A percentile compares a stretch with the other conserved stretches of the same genome.
Evolutionary conservation across 257 asterid species (phyloP).

Genomic region (Anisodus acutangulus): DNA sequence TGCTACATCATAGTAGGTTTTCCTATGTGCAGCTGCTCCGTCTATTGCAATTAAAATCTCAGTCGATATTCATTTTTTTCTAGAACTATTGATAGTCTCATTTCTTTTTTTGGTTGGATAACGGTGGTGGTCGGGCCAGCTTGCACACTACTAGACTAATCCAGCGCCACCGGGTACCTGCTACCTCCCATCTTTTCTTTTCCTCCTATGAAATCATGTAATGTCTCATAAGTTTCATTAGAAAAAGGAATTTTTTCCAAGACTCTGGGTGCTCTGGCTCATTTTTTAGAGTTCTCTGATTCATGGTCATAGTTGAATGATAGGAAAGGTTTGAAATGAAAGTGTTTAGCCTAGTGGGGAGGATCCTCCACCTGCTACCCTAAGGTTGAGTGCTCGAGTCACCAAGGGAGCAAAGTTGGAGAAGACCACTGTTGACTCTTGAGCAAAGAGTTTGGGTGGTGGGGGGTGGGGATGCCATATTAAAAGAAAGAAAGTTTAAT

Average conservation of each 20-base stretch:
- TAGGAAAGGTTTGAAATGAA: neutral
- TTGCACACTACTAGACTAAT: neutral
- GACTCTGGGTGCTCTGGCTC: neutral
- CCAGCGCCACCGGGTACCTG: neutral
- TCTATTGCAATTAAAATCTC: neutral
- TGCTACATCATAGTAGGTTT: neutral
- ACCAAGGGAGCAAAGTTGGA: neutral
- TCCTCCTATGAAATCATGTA: neutral
- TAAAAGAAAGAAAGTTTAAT: conserved; percentile 1
- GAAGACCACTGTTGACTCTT: neutral
- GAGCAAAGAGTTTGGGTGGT: neutral
- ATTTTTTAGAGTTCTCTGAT: neutral
- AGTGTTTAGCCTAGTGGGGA: neutral
- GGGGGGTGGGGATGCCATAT: neutral
- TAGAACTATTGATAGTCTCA: neutral
- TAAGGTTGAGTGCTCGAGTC: neutral
- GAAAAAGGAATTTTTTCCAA: neutral
- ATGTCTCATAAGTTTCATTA: neutral
- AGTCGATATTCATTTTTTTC: too few relatives aligned
- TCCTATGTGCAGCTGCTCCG: neutral
- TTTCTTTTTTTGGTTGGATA: neutral
- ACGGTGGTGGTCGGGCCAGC: neutral
- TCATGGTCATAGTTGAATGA: neutral
- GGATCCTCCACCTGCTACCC: neutral
- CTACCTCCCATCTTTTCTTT: neutral